Base-by-base conservation (phyloP, 225 moss, liverwort and hornwort species). In the Neckera pumila region DNA sequence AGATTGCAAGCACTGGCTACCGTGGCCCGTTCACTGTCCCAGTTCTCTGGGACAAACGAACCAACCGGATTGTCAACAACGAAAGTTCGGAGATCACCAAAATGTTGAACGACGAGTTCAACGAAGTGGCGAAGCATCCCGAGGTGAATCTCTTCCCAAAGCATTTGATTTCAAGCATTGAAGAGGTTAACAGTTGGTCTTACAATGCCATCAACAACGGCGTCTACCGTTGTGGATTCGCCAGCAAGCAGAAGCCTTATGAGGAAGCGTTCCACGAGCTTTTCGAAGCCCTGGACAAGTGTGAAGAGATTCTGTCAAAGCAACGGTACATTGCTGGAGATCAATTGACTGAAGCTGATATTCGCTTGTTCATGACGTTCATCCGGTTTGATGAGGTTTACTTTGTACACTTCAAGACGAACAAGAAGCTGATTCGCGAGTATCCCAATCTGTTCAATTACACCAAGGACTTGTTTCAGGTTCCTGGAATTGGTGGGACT, bases 371-470 rank as follows among this genome's bases (percentile, higher is more conserved):
- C 78, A 79, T 79, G 79, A 79, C 79, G 40, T 79, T 79, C 79
- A 79, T 79, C 79, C 79, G 79, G 40, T 79, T 79, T 12, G 79
- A 79, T 28, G 79, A 79, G 95, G 98, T 96, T 22, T 97, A 97
- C 77, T 91, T 95, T 5, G 95, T 95, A 49, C 95, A 96, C 89
- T 97, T 97, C 94, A 97, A 97, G 88, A 84, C 89, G 61, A 95
- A 97, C 93, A 95, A 94, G 89, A 79, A 92, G 89, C 86, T 94
- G 75, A 96, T 97, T 85, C 89, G 94, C 11, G 95, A 97, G 92
- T 97, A 95, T 75, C 94, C 97, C 22, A 97, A 97, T 70, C 51
- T 97, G 38, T 94, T 97, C 86, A 96, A 95, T 77, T 97, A 96
- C 87, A 93, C 91, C 38, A 96, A 96, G 76, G 98, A 97, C 78